Evolutionary conservation across 2,329 filamentous ascomycete species (phyloP).

Genomic region (Penicillium palitans): DNA sequence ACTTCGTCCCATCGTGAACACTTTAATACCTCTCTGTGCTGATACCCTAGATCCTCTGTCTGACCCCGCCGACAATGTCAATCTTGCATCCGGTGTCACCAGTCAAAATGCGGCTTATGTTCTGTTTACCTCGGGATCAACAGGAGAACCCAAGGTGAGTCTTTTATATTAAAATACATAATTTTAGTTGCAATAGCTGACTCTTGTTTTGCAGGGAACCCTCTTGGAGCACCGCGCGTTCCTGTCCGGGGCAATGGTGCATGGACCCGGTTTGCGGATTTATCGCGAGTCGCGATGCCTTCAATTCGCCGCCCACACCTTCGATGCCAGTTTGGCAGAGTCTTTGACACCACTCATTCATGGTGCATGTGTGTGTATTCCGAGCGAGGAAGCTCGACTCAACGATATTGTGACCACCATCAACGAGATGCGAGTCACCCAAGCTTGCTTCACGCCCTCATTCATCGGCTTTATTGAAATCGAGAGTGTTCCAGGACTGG

Average conservation of each 20-base stretch:
- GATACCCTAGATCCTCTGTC: slow-evolving; percentile 27
- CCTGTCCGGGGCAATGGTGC: slow-evolving; percentile 55
- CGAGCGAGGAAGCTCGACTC: slow-evolving; percentile 51
- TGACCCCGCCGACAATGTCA: slow-evolving; percentile 11
- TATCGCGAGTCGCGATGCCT: slow-evolving; percentile 56
- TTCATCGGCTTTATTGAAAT: slow-evolving; percentile 53
- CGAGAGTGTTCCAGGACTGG: slow-evolving; percentile 45
- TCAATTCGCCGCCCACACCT: slow-evolving; percentile 57
- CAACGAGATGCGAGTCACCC: slow-evolving; percentile 54
- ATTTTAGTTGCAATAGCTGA: slow-evolving; percentile 5
- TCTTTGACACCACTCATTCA: slow-evolving; percentile 55
- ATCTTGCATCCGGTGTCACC: slow-evolving; percentile 29
- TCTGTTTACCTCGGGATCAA: slow-evolving; percentile 61
- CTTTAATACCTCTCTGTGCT: slow-evolving; percentile 32
- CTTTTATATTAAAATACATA: neutral
- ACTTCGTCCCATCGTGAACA: slow-evolving; percentile 26
- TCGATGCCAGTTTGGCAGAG: slow-evolving; percentile 58
- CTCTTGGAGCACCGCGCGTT: slow-evolving; percentile 63
- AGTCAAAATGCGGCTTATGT: slow-evolving; percentile 51
- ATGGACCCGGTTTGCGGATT: slow-evolving; percentile 53
- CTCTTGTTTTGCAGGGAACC: slow-evolving; percentile 49
- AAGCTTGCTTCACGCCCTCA: slow-evolving; percentile 61
- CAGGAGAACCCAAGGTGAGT: slow-evolving; percentile 53
- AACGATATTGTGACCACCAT: slow-evolving; percentile 54
- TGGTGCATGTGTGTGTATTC: slow-evolving; percentile 62